Percentiles rank a stretch among this genome's conserved stretches.
phyloP scores from a whole-genome alignment of 2,329 filamentous ascomycete genomes.

The Leptographium lundbergii region DNA sequence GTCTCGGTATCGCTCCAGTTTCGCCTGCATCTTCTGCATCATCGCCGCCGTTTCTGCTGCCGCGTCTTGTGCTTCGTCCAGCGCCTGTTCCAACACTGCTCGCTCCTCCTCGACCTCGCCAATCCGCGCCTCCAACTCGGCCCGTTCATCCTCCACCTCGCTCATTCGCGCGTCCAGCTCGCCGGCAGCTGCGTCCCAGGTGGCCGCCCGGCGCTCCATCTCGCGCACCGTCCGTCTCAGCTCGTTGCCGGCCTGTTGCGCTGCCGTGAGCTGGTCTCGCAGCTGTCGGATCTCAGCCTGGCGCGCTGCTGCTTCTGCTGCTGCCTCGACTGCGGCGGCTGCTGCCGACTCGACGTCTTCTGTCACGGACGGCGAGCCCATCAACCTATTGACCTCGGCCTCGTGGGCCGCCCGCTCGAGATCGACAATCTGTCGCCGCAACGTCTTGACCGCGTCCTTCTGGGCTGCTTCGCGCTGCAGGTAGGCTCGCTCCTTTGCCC shows the following conservation, averaged over 20 bases:
- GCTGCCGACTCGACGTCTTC: conserved; percentile 32
- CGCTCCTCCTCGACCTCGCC: conserved; percentile 47
- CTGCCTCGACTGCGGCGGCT: conserved; percentile 9
- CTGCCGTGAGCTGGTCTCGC: conserved; percentile 31
- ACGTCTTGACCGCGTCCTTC: conserved; percentile 47
- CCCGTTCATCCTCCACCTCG: conserved; percentile 39
- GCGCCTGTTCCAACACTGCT: conserved; percentile 42
- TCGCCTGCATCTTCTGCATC: conserved; percentile 26
- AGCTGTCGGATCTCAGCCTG: conserved; percentile 25
- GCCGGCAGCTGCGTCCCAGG: conserved; percentile 15
- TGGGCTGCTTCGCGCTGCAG: conserved; percentile 53
- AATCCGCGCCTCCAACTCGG: conserved; percentile 41
- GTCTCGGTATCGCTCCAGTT: conserved; percentile 38
- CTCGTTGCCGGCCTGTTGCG: conserved; percentile 12
- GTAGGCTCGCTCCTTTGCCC: conserved; percentile 53
- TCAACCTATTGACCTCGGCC: conserved; percentile 38
- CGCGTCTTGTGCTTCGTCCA: conserved; percentile 40
- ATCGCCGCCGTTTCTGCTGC: conserved; percentile 32
- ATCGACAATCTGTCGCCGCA: conserved; percentile 53
- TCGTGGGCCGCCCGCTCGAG: conserved; percentile 58
- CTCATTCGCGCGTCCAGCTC: conserved; percentile 33
- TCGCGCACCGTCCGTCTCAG: conserved; percentile 24
- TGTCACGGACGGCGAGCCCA: conserved; percentile 25
- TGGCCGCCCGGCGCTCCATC: conserved; percentile 3
- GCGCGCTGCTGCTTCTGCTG: not conserved